Conservation (phyloP, 2,329 filamentous ascomycete genomes). For the Aspergillus oerlinghausenensis region DNA sequence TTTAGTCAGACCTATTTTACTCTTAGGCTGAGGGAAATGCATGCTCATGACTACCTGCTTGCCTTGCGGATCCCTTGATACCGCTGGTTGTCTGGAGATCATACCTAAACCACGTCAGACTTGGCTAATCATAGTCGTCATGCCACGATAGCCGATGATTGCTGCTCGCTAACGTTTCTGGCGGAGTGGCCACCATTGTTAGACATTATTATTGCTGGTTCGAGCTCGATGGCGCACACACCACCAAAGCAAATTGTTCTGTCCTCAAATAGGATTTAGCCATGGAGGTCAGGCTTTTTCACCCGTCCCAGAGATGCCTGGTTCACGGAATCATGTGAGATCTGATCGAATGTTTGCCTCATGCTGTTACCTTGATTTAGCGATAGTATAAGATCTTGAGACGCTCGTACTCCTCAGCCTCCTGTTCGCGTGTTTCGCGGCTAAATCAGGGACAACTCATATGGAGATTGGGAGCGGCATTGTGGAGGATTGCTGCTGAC, state of each 20-base stretch:
- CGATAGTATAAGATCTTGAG: background rate
- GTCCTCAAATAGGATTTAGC: constrained; percentile 1
- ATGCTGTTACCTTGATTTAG: background rate
- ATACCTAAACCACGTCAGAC: constrained; percentile 4
- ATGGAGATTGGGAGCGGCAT: background rate
- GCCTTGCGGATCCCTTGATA: constrained; percentile 3
- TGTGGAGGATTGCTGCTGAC: background rate
- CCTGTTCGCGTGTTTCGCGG: background rate
- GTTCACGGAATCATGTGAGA: background rate
- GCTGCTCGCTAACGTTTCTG: constrained; percentile 1
- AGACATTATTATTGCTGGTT: background rate
- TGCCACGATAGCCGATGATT: constrained; percentile 9
- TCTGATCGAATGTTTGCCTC: background rate
- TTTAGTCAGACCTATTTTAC: background rate
- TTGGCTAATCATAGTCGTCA: constrained; percentile 8
- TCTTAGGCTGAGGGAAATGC: background rate
- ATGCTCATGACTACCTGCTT: background rate
- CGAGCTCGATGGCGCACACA: constrained; percentile 11
- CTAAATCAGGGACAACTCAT: background rate
- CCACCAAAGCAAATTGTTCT: constrained; percentile 7
- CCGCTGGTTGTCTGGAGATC: constrained; percentile 10
- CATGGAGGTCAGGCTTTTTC: background rate
- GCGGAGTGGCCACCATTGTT: background rate
- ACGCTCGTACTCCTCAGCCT: background rate
- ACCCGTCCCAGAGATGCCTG: background rate